These are phyloP conservation scores for Neostapfia colusana DNA, from an alignment of 176 grass and related monocot species.

Conservation along the genomic window DNA sequence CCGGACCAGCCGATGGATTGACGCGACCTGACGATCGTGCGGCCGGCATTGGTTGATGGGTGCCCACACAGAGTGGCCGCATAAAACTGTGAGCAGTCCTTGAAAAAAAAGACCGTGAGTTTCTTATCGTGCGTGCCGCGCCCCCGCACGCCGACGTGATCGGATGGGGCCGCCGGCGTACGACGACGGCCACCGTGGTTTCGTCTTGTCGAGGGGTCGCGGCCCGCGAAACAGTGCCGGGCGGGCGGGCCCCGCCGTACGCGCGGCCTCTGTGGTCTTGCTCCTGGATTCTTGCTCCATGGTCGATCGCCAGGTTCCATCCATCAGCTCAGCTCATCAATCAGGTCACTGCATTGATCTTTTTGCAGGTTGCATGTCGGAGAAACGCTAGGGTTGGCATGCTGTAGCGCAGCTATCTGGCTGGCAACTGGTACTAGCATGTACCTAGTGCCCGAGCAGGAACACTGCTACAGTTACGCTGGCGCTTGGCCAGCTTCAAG, in stretches of 20 bases:
- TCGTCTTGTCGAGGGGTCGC: background rate
- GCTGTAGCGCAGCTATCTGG: background rate
- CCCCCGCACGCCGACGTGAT: background rate
- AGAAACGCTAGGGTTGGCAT: background rate
- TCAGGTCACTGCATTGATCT: background rate
- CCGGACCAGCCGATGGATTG: background rate
- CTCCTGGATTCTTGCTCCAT: background rate
- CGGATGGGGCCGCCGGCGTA: background rate
- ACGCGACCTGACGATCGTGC: background rate
- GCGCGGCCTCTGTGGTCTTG: background rate
- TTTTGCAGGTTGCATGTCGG: background rate
- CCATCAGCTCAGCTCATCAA: background rate
- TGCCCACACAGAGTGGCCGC: background rate
- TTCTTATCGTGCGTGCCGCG: background rate
- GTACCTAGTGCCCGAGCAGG: background rate
- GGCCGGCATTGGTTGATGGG: background rate
- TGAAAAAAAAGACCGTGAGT: no score
- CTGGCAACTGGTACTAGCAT: background rate
- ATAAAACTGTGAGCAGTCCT: no score
- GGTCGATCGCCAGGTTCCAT: background rate
- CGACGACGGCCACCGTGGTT: background rate
- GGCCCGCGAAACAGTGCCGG: background rate
- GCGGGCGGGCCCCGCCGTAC: background rate
- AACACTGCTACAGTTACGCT: background rate
- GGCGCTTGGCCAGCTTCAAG: background rate